Conservation (phyloP, 768 basidiomycete species). For the Phanerochaete sordida region DNA sequence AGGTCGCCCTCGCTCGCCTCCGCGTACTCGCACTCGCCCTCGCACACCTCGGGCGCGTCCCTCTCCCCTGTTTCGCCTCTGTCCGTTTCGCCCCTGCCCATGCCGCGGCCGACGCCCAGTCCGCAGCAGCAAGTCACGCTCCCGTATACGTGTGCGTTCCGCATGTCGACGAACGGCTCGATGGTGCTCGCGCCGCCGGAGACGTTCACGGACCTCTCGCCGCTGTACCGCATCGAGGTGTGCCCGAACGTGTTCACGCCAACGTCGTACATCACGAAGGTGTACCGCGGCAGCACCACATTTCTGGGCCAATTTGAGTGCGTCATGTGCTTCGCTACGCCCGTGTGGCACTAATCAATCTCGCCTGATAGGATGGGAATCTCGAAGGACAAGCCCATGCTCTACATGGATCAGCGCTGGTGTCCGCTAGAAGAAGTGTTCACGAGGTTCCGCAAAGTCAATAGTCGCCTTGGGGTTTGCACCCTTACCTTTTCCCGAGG, state of each 20-base stretch:
- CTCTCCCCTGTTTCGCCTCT: background rate
- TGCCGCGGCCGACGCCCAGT: background rate
- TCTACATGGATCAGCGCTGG: conserved; percentile 8
- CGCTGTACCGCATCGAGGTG: conserved; percentile 10
- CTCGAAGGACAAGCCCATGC: conserved; percentile 7
- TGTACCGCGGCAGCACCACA: conserved; percentile 6
- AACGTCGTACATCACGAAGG: conserved; percentile 8
- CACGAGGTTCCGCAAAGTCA: conserved; percentile 10
- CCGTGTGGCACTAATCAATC: background rate
- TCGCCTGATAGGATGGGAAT: conserved; percentile 9
- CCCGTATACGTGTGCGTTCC: conserved; percentile 3
- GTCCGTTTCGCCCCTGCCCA: background rate
- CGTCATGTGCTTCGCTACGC: background rate
- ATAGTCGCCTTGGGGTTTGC: conserved; percentile 7
- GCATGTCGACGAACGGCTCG: background rate
- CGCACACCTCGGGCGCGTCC: background rate
- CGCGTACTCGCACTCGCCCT: background rate
- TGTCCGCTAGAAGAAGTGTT: conserved; percentile 10
- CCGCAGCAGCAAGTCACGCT: background rate
- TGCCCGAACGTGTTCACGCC: conserved; percentile 13
- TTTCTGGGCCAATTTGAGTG: conserved; percentile 12
- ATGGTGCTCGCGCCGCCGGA: conserved; percentile 8
- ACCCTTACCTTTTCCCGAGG: background rate
- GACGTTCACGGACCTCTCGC: background rate
- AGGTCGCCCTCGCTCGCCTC: background rate